A percentile compares a stretch with the other conserved stretches of the same genome.
Conservation (phyloP, 768 basidiomycete genomes). For the Phlebiopsis flavidoalba region DNA sequence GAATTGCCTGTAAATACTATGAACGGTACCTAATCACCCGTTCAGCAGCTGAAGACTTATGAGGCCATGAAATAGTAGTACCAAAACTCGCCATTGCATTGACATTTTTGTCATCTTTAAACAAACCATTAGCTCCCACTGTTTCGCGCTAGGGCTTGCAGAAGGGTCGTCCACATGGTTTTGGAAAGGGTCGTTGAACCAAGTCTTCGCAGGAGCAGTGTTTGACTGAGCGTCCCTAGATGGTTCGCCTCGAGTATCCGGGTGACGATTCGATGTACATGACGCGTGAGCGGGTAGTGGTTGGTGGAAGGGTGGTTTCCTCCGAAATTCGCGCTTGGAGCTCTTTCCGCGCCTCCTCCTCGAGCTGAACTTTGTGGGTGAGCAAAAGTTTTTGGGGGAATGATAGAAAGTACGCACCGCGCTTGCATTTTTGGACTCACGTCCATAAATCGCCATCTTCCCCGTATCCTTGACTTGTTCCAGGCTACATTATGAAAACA, state of each 20-base stretch:
- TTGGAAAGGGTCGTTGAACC: constrained; percentile 18
- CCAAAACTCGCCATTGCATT: constrained; percentile 81
- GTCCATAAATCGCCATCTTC: constrained; percentile 86
- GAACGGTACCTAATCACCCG: constrained; percentile 50
- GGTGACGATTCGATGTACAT: constrained; percentile 66
- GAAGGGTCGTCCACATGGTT: not conserved
- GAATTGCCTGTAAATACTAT: constrained; percentile 89
- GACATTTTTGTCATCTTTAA: constrained; percentile 58
- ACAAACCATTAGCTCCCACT: constrained; percentile 75
- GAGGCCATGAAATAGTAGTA: constrained; percentile 18
- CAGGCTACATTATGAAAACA: constrained; percentile 41
- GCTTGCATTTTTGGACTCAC: constrained; percentile 54
- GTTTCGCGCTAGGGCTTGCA: constrained; percentile 17
- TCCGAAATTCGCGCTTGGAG: constrained; percentile 48
- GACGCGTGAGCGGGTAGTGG: constrained; percentile 59
- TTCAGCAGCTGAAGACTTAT: not conserved
- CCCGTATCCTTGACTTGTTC: constrained; percentile 87
- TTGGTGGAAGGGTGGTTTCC: constrained; percentile 54
- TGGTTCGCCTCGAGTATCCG: constrained; percentile 67
- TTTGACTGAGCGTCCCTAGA: constrained; percentile 53
- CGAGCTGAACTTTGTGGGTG: constrained; percentile 30
- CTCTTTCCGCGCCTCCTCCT: constrained; percentile 35
- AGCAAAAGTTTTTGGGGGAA: not conserved
- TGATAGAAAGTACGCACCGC: constrained; percentile 30
- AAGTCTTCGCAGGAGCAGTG: constrained; percentile 22